Conservation (phyloP, 1,284 basidiomycete genomes). For the Trametes pubescens region DNA sequence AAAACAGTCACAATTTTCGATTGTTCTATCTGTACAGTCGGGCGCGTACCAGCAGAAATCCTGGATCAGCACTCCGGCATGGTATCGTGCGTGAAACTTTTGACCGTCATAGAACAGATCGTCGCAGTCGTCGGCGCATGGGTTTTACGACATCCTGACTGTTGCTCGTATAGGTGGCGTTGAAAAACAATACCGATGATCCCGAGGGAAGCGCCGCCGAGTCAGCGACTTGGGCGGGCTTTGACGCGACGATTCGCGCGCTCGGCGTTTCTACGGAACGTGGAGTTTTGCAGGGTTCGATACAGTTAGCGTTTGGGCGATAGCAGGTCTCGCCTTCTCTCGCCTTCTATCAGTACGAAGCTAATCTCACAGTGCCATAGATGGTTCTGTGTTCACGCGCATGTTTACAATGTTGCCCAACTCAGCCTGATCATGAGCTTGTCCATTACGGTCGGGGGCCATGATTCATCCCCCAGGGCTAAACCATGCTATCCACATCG, state of each 20-base stretch:
- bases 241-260: slow-evolving; percentile 15
- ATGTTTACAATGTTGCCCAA: neutral
- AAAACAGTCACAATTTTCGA: no score
- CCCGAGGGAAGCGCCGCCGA: neutral
- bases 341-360: slow-evolving; percentile 10
- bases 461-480: neutral
- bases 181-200: slow-evolving; percentile 8
- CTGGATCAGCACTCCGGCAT: no score
- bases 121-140: neutral
- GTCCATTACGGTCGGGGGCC: neutral
- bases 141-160: slow-evolving; percentile 6
- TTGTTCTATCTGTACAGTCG: no score
- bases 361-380: neutral
- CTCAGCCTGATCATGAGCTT: no score
- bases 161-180: neutral
- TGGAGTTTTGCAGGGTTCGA: neutral
- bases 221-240: slow-evolving; percentile 9
- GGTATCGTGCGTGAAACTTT: slow-evolving; percentile 2
- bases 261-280: slow-evolving; percentile 3
- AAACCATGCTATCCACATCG: neutral
- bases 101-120: neutral
- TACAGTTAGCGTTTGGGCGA: neutral
- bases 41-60: no score
- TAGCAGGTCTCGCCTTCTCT: neutral
- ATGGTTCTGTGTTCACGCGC: neutral